Evolutionary conservation across 192 early-diverging fungal genomes (phyloP).

Genomic region (Polychytrium aggregatum): DNA sequence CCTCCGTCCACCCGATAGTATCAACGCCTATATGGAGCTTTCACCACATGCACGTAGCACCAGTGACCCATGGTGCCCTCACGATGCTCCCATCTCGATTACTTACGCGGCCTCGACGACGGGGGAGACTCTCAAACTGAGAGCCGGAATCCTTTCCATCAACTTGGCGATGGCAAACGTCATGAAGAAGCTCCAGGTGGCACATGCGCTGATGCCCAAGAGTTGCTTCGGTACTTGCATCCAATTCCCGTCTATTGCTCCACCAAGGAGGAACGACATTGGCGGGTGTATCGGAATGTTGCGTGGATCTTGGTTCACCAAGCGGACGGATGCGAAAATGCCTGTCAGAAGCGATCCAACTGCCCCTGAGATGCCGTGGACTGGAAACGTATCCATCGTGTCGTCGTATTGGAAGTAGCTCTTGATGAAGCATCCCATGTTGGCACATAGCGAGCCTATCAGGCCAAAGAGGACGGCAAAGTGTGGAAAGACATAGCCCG

Average conservation of each 20-base stretch:
- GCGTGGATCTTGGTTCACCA: slow-evolving; percentile 50
- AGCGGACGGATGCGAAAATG: no score
- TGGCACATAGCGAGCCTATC: slow-evolving; percentile 48
- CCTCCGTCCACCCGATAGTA: no score
- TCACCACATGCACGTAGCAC: no score
- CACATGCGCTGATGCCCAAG: slow-evolving; percentile 56
- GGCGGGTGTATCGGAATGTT: slow-evolving; percentile 40
- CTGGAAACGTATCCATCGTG: slow-evolving; percentile 69
- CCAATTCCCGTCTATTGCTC: slow-evolving; percentile 73
- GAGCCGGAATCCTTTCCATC: slow-evolving; percentile 62
- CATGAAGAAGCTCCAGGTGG: slow-evolving; percentile 64
- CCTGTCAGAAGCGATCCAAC: slow-evolving; percentile 78
- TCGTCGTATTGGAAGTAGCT: slow-evolving; percentile 17
- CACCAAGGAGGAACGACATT: slow-evolving; percentile 43
- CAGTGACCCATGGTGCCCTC: no score
- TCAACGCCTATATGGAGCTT: no score
- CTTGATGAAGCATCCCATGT: slow-evolving; percentile 50
- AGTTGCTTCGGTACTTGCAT: slow-evolving; percentile 71
- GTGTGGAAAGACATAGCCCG: slow-evolving; percentile 63
- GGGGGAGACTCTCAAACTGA: no score
- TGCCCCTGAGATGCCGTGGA: slow-evolving; percentile 75
- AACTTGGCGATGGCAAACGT: slow-evolving; percentile 59
- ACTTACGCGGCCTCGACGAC: no score
- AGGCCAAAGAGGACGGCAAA: slow-evolving; percentile 67
- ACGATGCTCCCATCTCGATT: no score